Percentiles rank a stretch among this genome's conserved stretches.
phyloP scores from a whole-genome alignment of 164 flowering plant species.

The Liriodendron chinense region DNA sequence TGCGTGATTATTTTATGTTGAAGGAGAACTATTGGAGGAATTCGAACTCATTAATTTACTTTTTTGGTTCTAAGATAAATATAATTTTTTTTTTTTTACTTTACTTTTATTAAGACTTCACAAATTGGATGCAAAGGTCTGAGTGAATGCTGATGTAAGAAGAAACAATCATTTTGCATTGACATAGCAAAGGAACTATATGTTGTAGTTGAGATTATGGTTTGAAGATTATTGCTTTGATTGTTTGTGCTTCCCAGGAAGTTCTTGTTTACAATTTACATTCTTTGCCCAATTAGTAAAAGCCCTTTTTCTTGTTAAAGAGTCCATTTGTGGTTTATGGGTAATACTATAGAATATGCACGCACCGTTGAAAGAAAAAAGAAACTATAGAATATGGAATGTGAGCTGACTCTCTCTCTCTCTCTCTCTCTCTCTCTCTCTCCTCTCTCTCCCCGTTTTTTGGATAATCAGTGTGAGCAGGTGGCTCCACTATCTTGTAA shows the following conservation, averaged over 20 bases:
- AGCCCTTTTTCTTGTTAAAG: not conserved
- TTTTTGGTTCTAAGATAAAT: not conserved
- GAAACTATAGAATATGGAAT: no score
- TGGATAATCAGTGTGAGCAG: not conserved
- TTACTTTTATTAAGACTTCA: not conserved
- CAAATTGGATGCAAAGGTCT: not conserved
- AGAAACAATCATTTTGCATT: not conserved
- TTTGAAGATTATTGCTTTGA: not conserved
- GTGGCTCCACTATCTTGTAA: conserved; percentile 7
- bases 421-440: no score
- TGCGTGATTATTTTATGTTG: no score
- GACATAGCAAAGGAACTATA: not conserved
- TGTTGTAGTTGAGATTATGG: not conserved
- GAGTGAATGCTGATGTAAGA: not conserved
- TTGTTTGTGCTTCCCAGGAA: not conserved
- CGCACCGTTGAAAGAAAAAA: no score
- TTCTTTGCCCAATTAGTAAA: not conserved
- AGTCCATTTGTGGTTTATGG: no score
- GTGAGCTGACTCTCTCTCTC: no score
- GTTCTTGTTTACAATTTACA: not conserved
- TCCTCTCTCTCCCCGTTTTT: no score
- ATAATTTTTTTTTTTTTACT: no score
- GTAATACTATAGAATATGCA: no score
- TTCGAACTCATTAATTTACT: not conserved
- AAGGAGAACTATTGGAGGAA: no score